phyloP scores from a whole-genome alignment of 176 grass and related monocot genomes.

The Carex myosuroides region DNA sequence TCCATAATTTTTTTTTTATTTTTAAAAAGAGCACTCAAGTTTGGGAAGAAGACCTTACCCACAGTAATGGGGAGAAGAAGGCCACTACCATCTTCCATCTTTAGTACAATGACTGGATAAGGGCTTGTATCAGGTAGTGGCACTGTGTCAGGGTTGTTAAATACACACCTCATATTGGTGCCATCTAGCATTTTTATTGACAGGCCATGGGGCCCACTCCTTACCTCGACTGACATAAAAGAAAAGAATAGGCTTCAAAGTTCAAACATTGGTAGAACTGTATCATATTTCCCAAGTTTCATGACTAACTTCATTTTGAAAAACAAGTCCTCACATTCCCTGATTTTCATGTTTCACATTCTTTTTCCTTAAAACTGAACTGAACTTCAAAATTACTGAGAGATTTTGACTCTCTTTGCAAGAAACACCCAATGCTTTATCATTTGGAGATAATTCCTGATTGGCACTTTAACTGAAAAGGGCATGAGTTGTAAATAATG shows the following conservation, averaged over 20 bases:
- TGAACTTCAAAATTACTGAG: not conserved
- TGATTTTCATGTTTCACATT: not conserved
- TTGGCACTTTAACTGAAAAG: not conserved
- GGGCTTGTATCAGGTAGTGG: constrained; percentile 63
- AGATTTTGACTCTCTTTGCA: not conserved
- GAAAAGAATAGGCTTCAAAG: constrained; percentile 7
- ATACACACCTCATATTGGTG: constrained; percentile 59
- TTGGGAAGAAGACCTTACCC: constrained; percentile 33
- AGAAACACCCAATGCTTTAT: not conserved
- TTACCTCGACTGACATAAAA: constrained; percentile 63
- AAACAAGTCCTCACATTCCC: not conserved
- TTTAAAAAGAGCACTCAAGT: not conserved
- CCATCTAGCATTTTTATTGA: constrained; percentile 85
- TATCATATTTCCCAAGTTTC: not conserved
- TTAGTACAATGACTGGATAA: constrained; percentile 83
- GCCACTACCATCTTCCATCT: constrained; percentile 92
- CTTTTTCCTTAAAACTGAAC: not conserved
- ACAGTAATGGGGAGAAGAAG: constrained; percentile 93
- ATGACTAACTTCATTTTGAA: not conserved
- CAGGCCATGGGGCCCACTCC: constrained; percentile 75
- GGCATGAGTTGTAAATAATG: no score
- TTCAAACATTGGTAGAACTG: not conserved
- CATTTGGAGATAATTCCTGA: not conserved
- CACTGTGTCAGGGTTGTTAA: constrained; percentile 67
- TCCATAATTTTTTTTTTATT: not conserved